These are phyloP conservation scores for Penicillium odoratum DNA, from an alignment of 495 filamentous ascomycete genomes.

Conservation along the genomic window DNA sequence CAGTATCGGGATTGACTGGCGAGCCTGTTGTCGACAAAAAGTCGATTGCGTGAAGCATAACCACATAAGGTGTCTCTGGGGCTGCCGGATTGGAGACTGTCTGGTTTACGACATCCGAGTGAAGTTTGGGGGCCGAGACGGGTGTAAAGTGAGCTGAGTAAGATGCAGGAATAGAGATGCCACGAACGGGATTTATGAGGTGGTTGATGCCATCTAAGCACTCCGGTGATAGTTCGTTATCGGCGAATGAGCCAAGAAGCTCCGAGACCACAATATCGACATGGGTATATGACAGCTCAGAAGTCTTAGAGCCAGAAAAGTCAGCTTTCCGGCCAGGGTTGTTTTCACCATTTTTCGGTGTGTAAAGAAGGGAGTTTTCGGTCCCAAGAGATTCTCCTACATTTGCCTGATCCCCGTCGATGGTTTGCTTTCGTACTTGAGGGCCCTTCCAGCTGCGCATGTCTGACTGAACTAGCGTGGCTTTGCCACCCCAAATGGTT, in stretches of 20 bases:
- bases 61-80: constrained; percentile 84
- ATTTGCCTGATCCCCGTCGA: constrained; percentile 9
- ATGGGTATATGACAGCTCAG: constrained; percentile 46
- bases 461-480: constrained; percentile 88
- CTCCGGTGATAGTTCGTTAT: constrained; percentile 89
- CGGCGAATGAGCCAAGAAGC: constrained; percentile 87
- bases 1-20: constrained; percentile 11
- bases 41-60: constrained; percentile 86
- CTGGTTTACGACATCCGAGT: constrained; percentile 72
- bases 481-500: constrained; percentile 67
- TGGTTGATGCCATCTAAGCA: constrained; percentile 88
- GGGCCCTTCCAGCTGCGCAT: constrained; percentile 94
- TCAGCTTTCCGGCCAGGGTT: constrained; percentile 16
- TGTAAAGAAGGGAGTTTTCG: constrained; percentile 31
- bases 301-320: constrained; percentile 4
- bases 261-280: constrained; percentile 95
- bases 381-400: constrained; percentile 39
- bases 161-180: constrained; percentile 88
- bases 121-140: constrained; percentile 83
- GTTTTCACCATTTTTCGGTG: constrained; percentile 23
- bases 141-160: constrained; percentile 92
- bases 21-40: constrained; percentile 59
- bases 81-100: constrained; percentile 62
- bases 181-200: constrained; percentile 71
- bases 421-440: constrained; percentile 22